Base-by-base conservation (phyloP, 306 rosid genomes). In the Malus fusca region DNA sequence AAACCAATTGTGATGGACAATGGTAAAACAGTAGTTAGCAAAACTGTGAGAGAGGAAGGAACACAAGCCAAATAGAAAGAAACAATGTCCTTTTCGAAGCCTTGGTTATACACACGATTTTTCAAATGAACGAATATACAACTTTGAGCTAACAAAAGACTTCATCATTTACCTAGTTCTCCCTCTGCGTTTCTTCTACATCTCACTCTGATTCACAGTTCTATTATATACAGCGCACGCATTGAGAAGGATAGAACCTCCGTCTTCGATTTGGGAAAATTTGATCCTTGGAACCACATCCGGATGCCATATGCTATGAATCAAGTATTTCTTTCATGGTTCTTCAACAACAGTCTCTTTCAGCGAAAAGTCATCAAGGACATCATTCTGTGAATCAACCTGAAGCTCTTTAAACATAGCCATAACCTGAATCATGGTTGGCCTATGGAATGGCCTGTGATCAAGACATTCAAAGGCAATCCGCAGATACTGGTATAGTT, bases 381-480 rank as follows among this genome's bases (percentile, higher is more conserved):
- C 71, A 77, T 88, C 96, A 76, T 48, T 87, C 71, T 87, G 90
- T 15, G 90, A 78, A 68, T 84, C 90, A 79, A 67, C 92, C 82
- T 91, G 92, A 79, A 89, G 88, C 75, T 87, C 94, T 80, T 89
- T 89, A 73, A 91, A 89, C 97, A 86, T 89, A n/a, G 97, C 72
- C 92, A 91, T 89, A 48, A 91, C 92, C 71, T 89, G 92, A 73
- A 89, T 88, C 97, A 91, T 91, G 46, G 92, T 91, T 17, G 97
- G 97, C 13, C 97, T 81, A 19, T 92, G 78, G 69, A 83, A 80
- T 1, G 94, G 92, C 80, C 88, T 80, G 78, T 91, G 91, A 18
- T 91, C 94, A 10, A 91, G 80, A 80, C 97, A 91, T 61, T 83
- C 91, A 79, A 89, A 86, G 37, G 97, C 94, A 80, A 91, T 86